Percentiles rank a stretch among this genome's conserved stretches.
These are phyloP conservation scores for Trichoderma afroharzianum DNA, from an alignment of 2,329 filamentous ascomycete genomes.

Conservation along the genomic window DNA sequence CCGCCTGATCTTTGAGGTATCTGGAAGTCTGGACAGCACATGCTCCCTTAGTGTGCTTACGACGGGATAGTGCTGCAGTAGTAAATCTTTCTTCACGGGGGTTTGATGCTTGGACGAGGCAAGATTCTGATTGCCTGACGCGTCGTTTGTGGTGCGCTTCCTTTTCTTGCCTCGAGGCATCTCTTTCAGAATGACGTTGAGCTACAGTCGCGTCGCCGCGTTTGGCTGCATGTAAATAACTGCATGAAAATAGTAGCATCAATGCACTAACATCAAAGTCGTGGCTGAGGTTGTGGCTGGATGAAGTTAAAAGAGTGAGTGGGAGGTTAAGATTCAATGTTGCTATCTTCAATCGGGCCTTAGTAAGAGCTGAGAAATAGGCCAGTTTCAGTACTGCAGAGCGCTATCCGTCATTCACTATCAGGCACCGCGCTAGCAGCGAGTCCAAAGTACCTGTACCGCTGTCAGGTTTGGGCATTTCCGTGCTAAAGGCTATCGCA, in stretches of 20 bases:
- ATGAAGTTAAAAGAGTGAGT: neutral
- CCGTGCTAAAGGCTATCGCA: neutral
- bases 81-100: constrained; percentile 54
- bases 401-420: neutral
- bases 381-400: neutral
- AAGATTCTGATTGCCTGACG: constrained; percentile 19
- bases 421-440: neutral
- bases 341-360: neutral
- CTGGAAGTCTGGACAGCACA: constrained; percentile 62
- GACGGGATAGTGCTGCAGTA: constrained; percentile 64
- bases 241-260: neutral
- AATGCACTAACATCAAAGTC: neutral
- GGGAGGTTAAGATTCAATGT: neutral
- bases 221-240: neutral
- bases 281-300: neutral
- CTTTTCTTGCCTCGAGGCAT: constrained; percentile 30
- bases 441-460: neutral
- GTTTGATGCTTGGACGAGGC: constrained; percentile 16
- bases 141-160: constrained; percentile 24
- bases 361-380: neutral
- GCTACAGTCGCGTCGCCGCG: neutral
- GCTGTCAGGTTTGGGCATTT: neutral
- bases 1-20: constrained; percentile 59
- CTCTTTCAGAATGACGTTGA: neutral
- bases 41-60: constrained; percentile 68